Conservation (phyloP, 2,329 filamentous ascomycete genomes). For the Aspergillus sp. region DNA sequence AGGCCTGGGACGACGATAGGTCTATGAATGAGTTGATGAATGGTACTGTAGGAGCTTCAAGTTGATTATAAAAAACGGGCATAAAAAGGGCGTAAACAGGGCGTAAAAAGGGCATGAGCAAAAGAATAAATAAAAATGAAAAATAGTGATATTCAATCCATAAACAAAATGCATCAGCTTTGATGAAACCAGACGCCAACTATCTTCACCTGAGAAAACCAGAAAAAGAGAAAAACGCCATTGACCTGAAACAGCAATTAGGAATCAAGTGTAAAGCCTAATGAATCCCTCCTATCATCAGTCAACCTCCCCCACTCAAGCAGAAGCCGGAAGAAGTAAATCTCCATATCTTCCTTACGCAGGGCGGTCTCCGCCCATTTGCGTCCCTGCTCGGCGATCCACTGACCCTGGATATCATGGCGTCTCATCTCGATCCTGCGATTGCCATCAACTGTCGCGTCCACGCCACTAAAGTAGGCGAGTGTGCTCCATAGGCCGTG, state of each 20-base stretch:
- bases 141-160: neutral
- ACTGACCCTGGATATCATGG: conserved; percentile 60
- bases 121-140: too few species aligned
- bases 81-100: neutral
- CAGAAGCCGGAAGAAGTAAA: conserved; percentile 77
- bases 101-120: neutral
- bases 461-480: conserved; percentile 70
- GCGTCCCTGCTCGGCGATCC: conserved; percentile 69
- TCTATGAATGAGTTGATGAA: too few species aligned
- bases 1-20: too few species aligned
- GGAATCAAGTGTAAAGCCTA: conserved; percentile 44
- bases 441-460: conserved; percentile 20
- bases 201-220: neutral
- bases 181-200: neutral
- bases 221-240: neutral
- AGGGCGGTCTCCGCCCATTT: conserved; percentile 68
- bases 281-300: conserved; percentile 61
- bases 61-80: too few species aligned
- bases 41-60: too few species aligned
- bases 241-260: neutral
- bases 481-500: conserved; percentile 75
- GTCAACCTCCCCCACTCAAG: conserved; percentile 76
- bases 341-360: conserved; percentile 74
- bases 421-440: conserved; percentile 31
- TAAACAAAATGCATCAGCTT: neutral